A percentile compares a stretch with the other conserved stretches of the same genome.
These are phyloP conservation scores for Mrakiaceae sp. DNA, from an alignment of 1,284 basidiomycete genomes.

Conservation along the genomic window DNA sequence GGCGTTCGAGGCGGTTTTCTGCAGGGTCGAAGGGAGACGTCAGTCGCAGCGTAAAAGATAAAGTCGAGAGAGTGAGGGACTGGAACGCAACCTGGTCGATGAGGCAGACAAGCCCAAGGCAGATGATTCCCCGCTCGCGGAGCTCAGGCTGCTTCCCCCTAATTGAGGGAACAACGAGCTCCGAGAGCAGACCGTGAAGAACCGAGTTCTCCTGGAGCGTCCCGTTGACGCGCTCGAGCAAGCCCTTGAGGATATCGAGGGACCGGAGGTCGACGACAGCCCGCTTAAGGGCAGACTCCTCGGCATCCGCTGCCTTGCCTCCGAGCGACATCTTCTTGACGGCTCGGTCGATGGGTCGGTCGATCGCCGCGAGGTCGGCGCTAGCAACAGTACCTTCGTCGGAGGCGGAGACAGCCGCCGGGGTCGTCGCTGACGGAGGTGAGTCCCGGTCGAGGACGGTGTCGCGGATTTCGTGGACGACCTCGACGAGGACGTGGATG, in stretches of 20 bases:
- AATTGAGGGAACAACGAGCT: constrained; percentile 83
- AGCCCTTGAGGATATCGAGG: constrained; percentile 74
- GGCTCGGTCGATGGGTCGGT: not conserved
- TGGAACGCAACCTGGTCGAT: constrained; percentile 52
- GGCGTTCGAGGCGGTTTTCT: constrained; percentile 57
- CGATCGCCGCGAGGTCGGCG: too few species aligned
- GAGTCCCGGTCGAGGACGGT: too few species aligned
- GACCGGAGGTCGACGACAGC: constrained; percentile 72
- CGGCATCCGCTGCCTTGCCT: not conserved
- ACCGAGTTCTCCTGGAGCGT: constrained; percentile 89
- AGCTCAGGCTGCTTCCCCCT: constrained; percentile 72
- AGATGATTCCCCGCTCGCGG: constrained; percentile 74
- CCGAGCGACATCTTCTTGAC: constrained; percentile 2
- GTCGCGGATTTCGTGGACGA: constrained; percentile 75
- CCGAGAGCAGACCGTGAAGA: constrained; percentile 75
- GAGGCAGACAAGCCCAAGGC: constrained; percentile 79
- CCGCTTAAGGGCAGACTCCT: constrained; percentile 26
- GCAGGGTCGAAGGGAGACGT: not conserved
- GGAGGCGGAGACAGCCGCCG: too few species aligned
- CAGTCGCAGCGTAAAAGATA: not conserved
- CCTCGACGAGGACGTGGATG: constrained; percentile 86
- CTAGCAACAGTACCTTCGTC: too few species aligned
- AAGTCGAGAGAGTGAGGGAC: not conserved
- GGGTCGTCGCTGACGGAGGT: too few species aligned
- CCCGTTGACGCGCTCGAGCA: constrained; percentile 86